Base-by-base conservation (phyloP, 2,329 filamentous ascomycete genomes). In the Diaporthe citriasiana region DNA sequence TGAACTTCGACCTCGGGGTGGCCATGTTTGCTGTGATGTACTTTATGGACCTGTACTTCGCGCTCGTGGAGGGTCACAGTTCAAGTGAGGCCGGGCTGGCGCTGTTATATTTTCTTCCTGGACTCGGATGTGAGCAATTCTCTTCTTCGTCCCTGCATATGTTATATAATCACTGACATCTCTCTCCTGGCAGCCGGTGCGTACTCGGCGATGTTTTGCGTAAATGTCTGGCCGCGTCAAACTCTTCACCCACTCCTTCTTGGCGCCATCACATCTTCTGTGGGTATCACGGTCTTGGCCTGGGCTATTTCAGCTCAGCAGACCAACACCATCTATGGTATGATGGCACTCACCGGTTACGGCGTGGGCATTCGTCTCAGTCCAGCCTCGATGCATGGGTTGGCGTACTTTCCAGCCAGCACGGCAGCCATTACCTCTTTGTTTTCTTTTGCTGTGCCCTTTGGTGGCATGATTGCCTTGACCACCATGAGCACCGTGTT, bases 401-500 rank as follows among this genome's bases (percentile, higher is more conserved):
- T 92, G 0, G 92, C 89, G 0, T 87, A 91, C 74, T 93, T 91
- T 81, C 89, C 89, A 0, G 81, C 85, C 5, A 82, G 87, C 38
- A 88, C 92, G 17, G 87, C 91, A 0, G 84, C 88, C 0, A 89
- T 93, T 4, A 87, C 92, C 72, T 90, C 88, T 0, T 79, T 93
- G 13, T 86, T 92, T 80, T 85, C 87, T 0, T 89, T 93, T 70
- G 86, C 90, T 3, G 74, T 89, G 22, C 89, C 90, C 0, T 88
- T 94, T 33, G 92, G 92, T 4, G 91, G 92, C 17, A 93, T 91
- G 0, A 81, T 93, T 3, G 89, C 88, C 0, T 84, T 93, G 59
- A 92, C 91, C 0, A 86, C 93, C 77, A 93, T 93, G 92, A 88
- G 90, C 19, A 87, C 89, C 12, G 91, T 93, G 1, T 93, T 93